phyloP scores from a whole-genome alignment of 257 asterid genomes.

The Plantago major region DNA sequence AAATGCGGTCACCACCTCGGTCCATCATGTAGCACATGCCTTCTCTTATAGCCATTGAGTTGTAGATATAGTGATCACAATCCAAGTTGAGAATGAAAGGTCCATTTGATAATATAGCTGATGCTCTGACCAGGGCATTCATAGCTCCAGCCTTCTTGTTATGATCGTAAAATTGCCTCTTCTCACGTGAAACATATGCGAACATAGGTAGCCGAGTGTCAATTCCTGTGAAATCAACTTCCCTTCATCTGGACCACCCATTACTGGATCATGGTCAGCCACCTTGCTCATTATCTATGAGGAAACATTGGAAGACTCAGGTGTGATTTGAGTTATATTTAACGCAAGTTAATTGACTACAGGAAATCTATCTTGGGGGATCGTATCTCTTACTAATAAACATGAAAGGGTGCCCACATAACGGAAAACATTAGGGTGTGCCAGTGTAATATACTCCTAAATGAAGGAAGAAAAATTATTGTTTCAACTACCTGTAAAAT shows the following conservation, averaged over 20 bases:
- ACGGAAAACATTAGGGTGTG: too few species aligned
- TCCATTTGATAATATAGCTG: constrained; percentile 87
- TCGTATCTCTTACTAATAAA: too few species aligned
- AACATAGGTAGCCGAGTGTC: constrained; percentile 87
- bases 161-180: constrained; percentile 78
- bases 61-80: constrained; percentile 87
- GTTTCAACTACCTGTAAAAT: constrained; percentile 60
- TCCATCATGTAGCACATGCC: constrained; percentile 99
- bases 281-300: constrained; percentile 90
- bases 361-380: too few species aligned
- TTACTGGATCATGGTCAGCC: constrained; percentile 67
- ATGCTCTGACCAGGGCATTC: constrained; percentile 93
- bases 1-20: constrained; percentile 90
- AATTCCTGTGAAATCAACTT: constrained; percentile 62
- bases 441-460: neutral
- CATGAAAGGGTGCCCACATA: too few species aligned
- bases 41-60: constrained; percentile 69
- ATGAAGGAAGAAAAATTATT: neutral
- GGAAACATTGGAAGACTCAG: neutral
- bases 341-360: too few species aligned
- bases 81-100: constrained; percentile 92
- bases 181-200: constrained; percentile 91
- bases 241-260: constrained; percentile 72
- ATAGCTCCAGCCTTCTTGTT: constrained; percentile 99
- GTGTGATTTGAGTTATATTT: neutral